Percentiles rank a stretch among this genome's conserved stretches.
Evolutionary conservation across 108 stramenopile genomes (phyloP).

Genomic region (Skeletonema potamos): DNA sequence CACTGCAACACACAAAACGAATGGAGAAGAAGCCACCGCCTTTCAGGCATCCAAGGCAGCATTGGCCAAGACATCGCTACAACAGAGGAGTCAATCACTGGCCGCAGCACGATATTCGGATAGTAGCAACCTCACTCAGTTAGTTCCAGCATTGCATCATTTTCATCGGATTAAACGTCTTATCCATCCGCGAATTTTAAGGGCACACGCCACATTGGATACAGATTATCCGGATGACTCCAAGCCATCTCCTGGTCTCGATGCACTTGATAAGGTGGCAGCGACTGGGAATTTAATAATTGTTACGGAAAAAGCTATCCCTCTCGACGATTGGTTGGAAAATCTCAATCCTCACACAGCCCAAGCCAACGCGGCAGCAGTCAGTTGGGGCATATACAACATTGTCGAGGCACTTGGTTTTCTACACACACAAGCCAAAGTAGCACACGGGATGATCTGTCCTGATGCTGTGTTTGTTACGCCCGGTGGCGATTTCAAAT

Average conservation of each 20-base stretch:
- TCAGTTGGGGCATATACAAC: conserved; percentile 83
- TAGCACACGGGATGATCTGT: conserved; percentile 74
- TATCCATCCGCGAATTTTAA: conserved; percentile 78
- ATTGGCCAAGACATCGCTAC: conserved; percentile 53
- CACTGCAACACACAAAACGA: conserved; percentile 63
- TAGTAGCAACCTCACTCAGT: conserved; percentile 33
- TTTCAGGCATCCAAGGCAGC: conserved; percentile 75
- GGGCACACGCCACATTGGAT: conserved; percentile 76
- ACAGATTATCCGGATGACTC: conserved; percentile 74
- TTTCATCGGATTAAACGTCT: conserved; percentile 72
- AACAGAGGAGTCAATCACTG: neutral
- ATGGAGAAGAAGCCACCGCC: conserved; percentile 55
- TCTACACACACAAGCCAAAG: conserved; percentile 73
- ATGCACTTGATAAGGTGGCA: conserved; percentile 11
- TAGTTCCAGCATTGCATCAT: conserved; percentile 81
- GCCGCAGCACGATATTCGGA: too few relatives aligned
- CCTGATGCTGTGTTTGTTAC: conserved; percentile 79
- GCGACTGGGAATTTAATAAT: conserved; percentile 78
- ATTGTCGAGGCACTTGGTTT: conserved; percentile 73
- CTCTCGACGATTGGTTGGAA: conserved; percentile 67
- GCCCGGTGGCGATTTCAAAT: conserved; percentile 81
- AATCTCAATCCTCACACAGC: conserved; percentile 10
- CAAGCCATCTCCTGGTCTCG: conserved; percentile 28
- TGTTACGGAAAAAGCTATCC: conserved; percentile 74
- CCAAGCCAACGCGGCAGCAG: conserved; percentile 43